These are phyloP conservation scores for Boletellus emodensis DNA, from an alignment of 768 basidiomycete genomes.

Conservation along the genomic window DNA sequence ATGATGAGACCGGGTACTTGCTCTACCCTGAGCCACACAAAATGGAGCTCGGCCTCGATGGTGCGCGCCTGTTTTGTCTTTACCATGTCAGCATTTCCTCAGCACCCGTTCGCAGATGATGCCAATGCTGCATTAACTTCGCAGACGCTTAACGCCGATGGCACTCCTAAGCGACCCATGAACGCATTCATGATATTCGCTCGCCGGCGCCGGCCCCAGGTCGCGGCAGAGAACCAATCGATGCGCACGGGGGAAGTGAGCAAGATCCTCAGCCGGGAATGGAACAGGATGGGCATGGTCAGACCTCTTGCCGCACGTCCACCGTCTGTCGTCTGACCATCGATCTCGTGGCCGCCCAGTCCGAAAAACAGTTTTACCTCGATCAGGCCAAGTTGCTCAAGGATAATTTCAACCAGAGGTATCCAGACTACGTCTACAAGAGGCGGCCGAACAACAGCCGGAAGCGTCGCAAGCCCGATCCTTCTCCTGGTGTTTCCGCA, in stretches of 20 bases:
- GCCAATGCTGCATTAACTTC: slow-evolving; percentile 53
- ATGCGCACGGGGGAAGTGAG: slow-evolving; percentile 90
- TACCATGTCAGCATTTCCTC: slow-evolving; percentile 13
- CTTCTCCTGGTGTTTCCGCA: slow-evolving; percentile 24
- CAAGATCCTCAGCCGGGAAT: slow-evolving; percentile 83
- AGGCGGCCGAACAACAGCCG: slow-evolving; percentile 85
- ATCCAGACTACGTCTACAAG: slow-evolving; percentile 88
- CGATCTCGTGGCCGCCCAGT: slow-evolving; percentile 35
- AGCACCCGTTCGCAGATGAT: slow-evolving; percentile 31
- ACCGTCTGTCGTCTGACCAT: slow-evolving; percentile 13
- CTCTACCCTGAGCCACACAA: slow-evolving; percentile 34
- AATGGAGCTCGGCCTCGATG: slow-evolving; percentile 44
- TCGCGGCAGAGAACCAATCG: slow-evolving; percentile 81
- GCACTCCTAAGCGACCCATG: slow-evolving; percentile 88
- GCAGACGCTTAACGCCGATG: slow-evolving; percentile 81
- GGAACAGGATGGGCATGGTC: slow-evolving; percentile 77
- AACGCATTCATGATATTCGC: slow-evolving; percentile 96
- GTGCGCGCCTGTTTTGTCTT: slow-evolving; percentile 27
- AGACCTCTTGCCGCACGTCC: slow-evolving; percentile 19
- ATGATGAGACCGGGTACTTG: slow-evolving; percentile 43
- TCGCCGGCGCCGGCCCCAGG: slow-evolving; percentile 74
- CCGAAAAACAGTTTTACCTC: slow-evolving; percentile 83
- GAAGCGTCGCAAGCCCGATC: slow-evolving; percentile 48
- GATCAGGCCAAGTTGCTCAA: slow-evolving; percentile 84
- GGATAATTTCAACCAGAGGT: slow-evolving; percentile 79